Conservation (phyloP, 306 rosid genomes). For the Vigna angularis region DNA sequence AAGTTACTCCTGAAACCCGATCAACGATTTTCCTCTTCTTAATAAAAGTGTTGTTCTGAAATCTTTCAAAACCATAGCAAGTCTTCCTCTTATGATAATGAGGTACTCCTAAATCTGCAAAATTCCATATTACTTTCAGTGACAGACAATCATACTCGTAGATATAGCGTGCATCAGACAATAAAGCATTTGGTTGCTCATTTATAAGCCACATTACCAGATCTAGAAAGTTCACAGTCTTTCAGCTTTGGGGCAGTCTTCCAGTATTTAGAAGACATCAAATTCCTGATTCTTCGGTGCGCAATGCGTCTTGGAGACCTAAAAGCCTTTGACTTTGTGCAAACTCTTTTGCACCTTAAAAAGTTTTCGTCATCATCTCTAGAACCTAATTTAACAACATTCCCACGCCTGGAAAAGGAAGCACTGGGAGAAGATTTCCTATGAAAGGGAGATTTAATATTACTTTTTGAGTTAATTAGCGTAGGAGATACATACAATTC, state of each 20-base stretch:
- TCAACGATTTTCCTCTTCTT: slow-evolving; percentile 78
- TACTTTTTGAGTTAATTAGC: slow-evolving; percentile 51
- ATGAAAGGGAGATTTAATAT: slow-evolving; percentile 56
- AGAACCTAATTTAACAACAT: slow-evolving; percentile 70
- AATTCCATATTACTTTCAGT: slow-evolving; percentile 40
- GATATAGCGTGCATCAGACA: slow-evolving; percentile 7
- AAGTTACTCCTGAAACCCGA: slow-evolving; percentile 64
- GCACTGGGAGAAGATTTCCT: slow-evolving; percentile 66
- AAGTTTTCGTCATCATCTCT: slow-evolving; percentile 93
- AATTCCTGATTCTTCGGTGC: slow-evolving; percentile 76
- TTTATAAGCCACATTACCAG: slow-evolving; percentile 58
- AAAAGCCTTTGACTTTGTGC: slow-evolving; percentile 64
- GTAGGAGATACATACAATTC: slow-evolving; percentile 57
- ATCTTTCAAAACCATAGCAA: slow-evolving; percentile 58
- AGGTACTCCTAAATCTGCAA: slow-evolving; percentile 62
- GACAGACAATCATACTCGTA: background rate
- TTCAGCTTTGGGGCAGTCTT: slow-evolving; percentile 81
- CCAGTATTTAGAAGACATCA: slow-evolving; percentile 88
- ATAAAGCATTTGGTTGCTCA: slow-evolving; percentile 37
- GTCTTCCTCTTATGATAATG: slow-evolving; percentile 72
- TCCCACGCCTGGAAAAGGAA: slow-evolving; percentile 72
- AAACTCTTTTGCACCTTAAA: slow-evolving; percentile 60
- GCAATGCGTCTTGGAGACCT: slow-evolving; percentile 72
- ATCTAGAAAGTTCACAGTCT: slow-evolving; percentile 76
- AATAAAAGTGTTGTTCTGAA: slow-evolving; percentile 51